Evolutionary conservation across 768 basidiomycete species (phyloP).

Genomic region (Mycena olivaceomarginata): DNA sequence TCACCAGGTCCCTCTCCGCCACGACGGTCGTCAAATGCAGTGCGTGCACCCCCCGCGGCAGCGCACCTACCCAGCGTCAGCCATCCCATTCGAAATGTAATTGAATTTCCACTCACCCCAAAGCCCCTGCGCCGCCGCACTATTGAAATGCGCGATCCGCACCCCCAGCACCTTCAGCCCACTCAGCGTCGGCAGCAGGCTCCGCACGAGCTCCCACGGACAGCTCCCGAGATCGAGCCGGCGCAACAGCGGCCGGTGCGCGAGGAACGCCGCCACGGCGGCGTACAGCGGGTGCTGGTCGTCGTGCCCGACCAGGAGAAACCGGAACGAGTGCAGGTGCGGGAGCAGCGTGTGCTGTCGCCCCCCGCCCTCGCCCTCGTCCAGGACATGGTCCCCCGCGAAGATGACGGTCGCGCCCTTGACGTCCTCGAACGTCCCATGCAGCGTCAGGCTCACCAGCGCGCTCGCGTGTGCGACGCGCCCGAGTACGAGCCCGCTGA

Average conservation of each 20-base stretch:
- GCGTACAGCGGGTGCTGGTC: conserved; percentile 72
- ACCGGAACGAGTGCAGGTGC: conserved; percentile 77
- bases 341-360: conserved; percentile 74
- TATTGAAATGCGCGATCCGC: conserved; percentile 70
- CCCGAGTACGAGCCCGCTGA: conserved; percentile 77
- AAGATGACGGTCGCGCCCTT: conserved; percentile 76
- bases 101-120: too few relatives aligned
- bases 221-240: conserved; percentile 79
- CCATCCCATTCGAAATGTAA: too few relatives aligned
- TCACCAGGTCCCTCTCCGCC: conserved; percentile 65
- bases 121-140: conserved; percentile 59
- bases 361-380: conserved; percentile 53
- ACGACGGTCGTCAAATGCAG: conserved; percentile 71
- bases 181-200: conserved; percentile 69
- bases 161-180: conserved; percentile 76
- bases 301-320: conserved; percentile 79
- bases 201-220: conserved; percentile 77
- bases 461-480: conserved; percentile 79
- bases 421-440: conserved; percentile 79
- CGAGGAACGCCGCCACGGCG: conserved; percentile 73
- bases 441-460: conserved; percentile 77
- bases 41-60: conserved; percentile 71
- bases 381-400: conserved; percentile 74
- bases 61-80: conserved; percentile 50
- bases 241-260: conserved; percentile 67